phyloP scores from a whole-genome alignment of 139 green algal genomes.

The Chlamydomonas applanata region DNA sequence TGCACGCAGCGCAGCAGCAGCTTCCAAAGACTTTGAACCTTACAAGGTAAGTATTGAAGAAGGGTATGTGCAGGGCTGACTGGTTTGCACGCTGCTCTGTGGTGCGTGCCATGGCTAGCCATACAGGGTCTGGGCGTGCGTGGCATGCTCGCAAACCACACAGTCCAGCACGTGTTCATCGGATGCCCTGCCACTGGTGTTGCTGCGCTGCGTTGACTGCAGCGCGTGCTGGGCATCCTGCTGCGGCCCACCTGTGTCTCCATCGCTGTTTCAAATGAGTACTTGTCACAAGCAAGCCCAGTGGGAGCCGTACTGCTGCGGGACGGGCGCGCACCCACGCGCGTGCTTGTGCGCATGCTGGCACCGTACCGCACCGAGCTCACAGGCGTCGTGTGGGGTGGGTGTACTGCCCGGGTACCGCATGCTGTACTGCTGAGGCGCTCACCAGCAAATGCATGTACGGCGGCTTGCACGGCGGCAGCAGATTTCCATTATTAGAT shows the following conservation, averaged over 20 bases:
- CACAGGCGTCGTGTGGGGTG: conserved; percentile 15
- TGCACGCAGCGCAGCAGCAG: too few species aligned
- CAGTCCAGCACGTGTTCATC: neutral
- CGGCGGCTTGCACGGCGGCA: too few species aligned
- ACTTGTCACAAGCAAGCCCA: conserved; percentile 16
- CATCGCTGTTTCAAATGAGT: conserved; percentile 19
- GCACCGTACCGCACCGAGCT: neutral
- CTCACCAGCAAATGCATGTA: too few species aligned
- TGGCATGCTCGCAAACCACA: neutral
- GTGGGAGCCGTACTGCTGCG: conserved; percentile 22
- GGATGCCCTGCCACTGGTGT: neutral
- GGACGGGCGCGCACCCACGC: neutral
- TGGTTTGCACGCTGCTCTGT: too few species aligned
- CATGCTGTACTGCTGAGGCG: too few species aligned
- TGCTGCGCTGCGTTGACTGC: neutral
- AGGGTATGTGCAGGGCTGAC: too few species aligned
- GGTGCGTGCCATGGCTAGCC: too few species aligned
- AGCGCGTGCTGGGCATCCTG: conserved; percentile 18
- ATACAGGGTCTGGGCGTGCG: neutral
- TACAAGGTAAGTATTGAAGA: too few species aligned
- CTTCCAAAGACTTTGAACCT: too few species aligned
- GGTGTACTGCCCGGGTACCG: neutral
- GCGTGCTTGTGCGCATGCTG: conserved; percentile 13
- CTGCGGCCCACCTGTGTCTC: conserved; percentile 20
- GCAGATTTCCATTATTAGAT: too few species aligned